Evolutionary conservation across 2,329 filamentous ascomycete genomes (phyloP).

Genomic region (Colletotrichum sp.): DNA sequence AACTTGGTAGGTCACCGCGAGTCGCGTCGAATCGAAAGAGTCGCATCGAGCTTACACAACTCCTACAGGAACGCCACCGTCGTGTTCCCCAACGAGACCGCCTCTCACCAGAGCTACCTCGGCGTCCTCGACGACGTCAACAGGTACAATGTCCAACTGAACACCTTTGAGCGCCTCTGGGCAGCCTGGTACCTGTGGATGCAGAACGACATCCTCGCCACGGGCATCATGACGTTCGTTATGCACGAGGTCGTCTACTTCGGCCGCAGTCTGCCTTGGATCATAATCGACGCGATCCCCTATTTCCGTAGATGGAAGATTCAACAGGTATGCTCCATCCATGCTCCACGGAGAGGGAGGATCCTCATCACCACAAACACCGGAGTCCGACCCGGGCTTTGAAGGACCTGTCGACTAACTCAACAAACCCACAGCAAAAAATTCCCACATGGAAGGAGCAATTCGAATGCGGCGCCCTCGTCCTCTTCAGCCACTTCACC

Average conservation of each 20-base stretch:
- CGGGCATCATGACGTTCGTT: slow-evolving; percentile 94
- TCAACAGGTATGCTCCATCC: slow-evolving; percentile 69
- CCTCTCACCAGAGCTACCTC: slow-evolving; percentile 56
- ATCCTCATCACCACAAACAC: background rate
- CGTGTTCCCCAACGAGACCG: slow-evolving; percentile 47
- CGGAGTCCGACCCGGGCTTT: background rate
- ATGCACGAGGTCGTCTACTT: slow-evolving; percentile 98
- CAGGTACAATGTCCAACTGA: slow-evolving; percentile 84
- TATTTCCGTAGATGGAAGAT: slow-evolving; percentile 95
- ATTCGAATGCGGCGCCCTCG: slow-evolving; percentile 90
- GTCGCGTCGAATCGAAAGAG: background rate
- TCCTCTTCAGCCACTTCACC: slow-evolving; percentile 94
- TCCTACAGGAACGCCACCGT: slow-evolving; percentile 55
- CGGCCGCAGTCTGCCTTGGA: slow-evolving; percentile 87
- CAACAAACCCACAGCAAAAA: slow-evolving; percentile 60
- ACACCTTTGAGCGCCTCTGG: slow-evolving; percentile 87
- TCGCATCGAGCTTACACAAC: background rate
- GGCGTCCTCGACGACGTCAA: slow-evolving; percentile 67
- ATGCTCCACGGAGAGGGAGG: background rate
- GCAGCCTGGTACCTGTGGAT: slow-evolving; percentile 97
- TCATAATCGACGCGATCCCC: slow-evolving; percentile 89
- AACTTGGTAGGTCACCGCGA: background rate
- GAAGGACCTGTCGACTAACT: background rate
- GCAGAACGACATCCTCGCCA: slow-evolving; percentile 96
- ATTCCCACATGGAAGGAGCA: slow-evolving; percentile 90